Evolutionary conservation across 352 stramenopile species (phyloP), one percentile per base, ranked within the genome.

Genomic region (Phytophthora meadii): DNA sequence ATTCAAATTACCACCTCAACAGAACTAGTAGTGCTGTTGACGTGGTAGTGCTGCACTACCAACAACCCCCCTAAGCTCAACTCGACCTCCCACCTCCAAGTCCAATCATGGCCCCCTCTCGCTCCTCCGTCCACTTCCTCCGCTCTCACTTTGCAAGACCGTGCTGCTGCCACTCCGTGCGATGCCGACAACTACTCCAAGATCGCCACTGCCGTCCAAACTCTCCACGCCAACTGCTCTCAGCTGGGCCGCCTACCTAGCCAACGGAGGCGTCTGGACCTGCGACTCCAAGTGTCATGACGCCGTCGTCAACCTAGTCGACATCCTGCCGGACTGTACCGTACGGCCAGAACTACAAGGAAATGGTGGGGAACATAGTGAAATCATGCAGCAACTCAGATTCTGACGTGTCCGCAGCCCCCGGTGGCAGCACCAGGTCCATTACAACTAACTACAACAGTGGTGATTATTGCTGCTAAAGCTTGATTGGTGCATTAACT

Each of bases 321-420:
- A 65, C 40, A 54, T 40, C 8, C 32, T 61, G 49, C 58, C 49
- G 30, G 41, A 54, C 30, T 60, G 49, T 11, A 34, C 52, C 48
- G 22, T 59, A 59, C 15, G 57, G 57, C 3, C 58, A 65, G 39
- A 65, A 65, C 47, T 65, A 57, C 56, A 57, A 57, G 19, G 24
- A 57, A 19, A 27, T 57, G 3, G 47, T 65, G 10, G 46, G 57
- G 27, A 39, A 11, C 9, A 50, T 64, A 37, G 27, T 49, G 25
- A 30, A 22, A 19, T 28, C 36, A 5, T 65, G 56, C 39, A 14
- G 32, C 8, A 10, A 6, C 28, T 8, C 28, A 34, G 28, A 27
- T 5, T 61, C 54, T 19, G 54, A 53, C 14, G 30, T 61, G 17
- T 46, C 54, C 19, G 53, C 54, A 24, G 47, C 54, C 19, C 53